These are phyloP conservation scores for Ascochyta viciae-villosae DNA, from an alignment of 2,329 filamentous ascomycete genomes.

Conservation along the genomic window DNA sequence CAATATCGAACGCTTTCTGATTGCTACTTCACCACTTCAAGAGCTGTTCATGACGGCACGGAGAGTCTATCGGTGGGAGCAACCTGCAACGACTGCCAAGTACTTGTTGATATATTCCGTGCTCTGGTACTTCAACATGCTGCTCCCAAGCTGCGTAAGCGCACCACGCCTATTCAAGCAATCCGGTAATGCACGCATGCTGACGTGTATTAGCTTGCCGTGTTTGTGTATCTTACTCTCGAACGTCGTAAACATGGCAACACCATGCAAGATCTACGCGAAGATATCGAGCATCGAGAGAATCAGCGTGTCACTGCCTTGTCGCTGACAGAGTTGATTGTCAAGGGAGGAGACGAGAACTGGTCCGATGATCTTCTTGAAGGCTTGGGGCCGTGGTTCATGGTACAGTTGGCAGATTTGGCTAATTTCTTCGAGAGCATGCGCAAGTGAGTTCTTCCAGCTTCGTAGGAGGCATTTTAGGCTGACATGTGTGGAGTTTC, in stretches of 20 bases:
- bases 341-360: conserved; percentile 45
- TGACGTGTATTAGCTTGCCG: conserved; percentile 25
- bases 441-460: conserved; percentile 34
- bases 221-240: conserved; percentile 31
- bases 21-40: conserved; percentile 49
- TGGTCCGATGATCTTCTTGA: conserved; percentile 44
- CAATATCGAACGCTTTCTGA: conserved; percentile 47
- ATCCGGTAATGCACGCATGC: not conserved
- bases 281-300: conserved; percentile 42
- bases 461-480: too few relatives aligned
- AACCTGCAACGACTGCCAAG: conserved; percentile 37
- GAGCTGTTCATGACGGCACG: conserved; percentile 44
- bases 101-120: conserved; percentile 36
- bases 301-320: conserved; percentile 40
- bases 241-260: conserved; percentile 27
- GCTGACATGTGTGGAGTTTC: conserved; percentile 30
- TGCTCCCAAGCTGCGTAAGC: conserved; percentile 39
- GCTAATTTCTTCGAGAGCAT: conserved; percentile 45
- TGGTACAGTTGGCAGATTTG: conserved; percentile 46
- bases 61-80: conserved; percentile 49
- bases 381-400: conserved; percentile 42
- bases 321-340: conserved; percentile 46
- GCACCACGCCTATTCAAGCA: not conserved
- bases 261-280: conserved; percentile 37
- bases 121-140: conserved; percentile 36